These are phyloP conservation scores for Aquilaria sinensis DNA, from an alignment of 345 rosid genomes.

Conservation along the genomic window DNA sequence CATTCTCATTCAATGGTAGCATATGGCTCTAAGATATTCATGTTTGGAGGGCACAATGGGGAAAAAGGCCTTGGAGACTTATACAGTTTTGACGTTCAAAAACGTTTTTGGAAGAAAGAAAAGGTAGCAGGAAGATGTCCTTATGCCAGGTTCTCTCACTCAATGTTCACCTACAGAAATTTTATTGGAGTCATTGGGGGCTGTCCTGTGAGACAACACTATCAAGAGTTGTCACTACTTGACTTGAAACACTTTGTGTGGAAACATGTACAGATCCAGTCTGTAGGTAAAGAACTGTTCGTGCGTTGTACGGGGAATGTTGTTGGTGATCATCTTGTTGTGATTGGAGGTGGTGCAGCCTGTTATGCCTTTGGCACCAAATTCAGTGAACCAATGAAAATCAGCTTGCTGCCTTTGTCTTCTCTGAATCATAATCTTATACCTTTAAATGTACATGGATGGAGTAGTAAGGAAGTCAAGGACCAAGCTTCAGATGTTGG, in stretches of 20 bases:
- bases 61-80: conserved; percentile 71
- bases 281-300: conserved; percentile 55
- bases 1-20: conserved; percentile 91
- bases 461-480: conserved; percentile 13
- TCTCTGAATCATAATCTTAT: conserved; percentile 17
- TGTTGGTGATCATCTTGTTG: conserved; percentile 61
- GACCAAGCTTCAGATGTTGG: conserved; percentile 21
- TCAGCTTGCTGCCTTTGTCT: conserved; percentile 44
- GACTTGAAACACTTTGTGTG: conserved; percentile 47
- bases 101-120: conserved; percentile 59
- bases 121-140: conserved; percentile 63
- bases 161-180: conserved; percentile 66
- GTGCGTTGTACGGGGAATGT: conserved; percentile 71
- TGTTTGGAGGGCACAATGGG: conserved; percentile 82
- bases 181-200: conserved; percentile 84
- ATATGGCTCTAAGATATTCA: conserved; percentile 46
- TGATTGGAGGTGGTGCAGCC: conserved; percentile 93
- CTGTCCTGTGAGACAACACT: conserved; percentile 72
- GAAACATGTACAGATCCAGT: conserved; percentile 61
- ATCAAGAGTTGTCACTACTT: conserved; percentile 64
- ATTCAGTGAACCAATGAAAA: conserved; percentile 74
- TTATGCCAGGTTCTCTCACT: conserved; percentile 82
- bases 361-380: conserved; percentile 97
- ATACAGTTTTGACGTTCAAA: conserved; percentile 62
- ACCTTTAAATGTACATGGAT: conserved; percentile 12